These are phyloP conservation scores for Meira miltonrushii DNA, from an alignment of 1,284 basidiomycete species.

Conservation along the genomic window DNA sequence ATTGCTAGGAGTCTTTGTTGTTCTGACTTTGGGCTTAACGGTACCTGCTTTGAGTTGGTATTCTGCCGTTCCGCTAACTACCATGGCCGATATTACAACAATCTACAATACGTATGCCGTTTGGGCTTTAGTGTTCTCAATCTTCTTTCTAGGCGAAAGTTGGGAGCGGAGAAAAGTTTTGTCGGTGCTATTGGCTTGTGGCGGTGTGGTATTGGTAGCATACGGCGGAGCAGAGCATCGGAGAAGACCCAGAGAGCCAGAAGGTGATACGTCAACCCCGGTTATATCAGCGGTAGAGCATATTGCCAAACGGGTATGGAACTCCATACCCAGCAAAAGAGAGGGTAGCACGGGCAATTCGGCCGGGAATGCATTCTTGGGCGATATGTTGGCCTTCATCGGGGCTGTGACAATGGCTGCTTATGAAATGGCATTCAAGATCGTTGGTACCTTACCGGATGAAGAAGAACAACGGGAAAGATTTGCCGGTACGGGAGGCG, in stretches of 20 bases:
- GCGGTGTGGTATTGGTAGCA: slow-evolving; percentile 45
- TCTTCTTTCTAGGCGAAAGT: slow-evolving; percentile 46
- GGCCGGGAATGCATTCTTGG: slow-evolving; percentile 31
- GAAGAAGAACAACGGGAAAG: slow-evolving; percentile 18
- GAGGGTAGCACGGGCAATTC: not conserved
- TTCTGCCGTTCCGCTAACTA: slow-evolving; percentile 46
- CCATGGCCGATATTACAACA: slow-evolving; percentile 50
- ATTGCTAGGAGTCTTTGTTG: slow-evolving; percentile 24
- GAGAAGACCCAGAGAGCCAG: slow-evolving; percentile 25
- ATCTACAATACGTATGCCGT: slow-evolving; percentile 52
- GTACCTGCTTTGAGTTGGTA: slow-evolving; percentile 50
- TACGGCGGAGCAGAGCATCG: slow-evolving; percentile 43
- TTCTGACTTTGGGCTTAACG: slow-evolving; percentile 45
- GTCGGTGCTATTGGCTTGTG: slow-evolving; percentile 40
- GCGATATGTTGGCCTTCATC: slow-evolving; percentile 38
- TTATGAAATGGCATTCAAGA: slow-evolving; percentile 49
- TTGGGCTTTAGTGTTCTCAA: slow-evolving; percentile 50
- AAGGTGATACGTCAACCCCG: not conserved
- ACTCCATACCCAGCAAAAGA: not conserved
- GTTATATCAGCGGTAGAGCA: slow-evolving; percentile 1
- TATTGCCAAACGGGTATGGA: not conserved
- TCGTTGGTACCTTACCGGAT: slow-evolving; percentile 44
- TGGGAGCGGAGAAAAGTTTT: slow-evolving; percentile 45
- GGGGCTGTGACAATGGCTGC: slow-evolving; percentile 50
- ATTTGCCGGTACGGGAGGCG: slow-evolving; percentile 6